Base-by-base conservation (phyloP, 352 stramenopile species). In the Phytophthora palmivora region DNA sequence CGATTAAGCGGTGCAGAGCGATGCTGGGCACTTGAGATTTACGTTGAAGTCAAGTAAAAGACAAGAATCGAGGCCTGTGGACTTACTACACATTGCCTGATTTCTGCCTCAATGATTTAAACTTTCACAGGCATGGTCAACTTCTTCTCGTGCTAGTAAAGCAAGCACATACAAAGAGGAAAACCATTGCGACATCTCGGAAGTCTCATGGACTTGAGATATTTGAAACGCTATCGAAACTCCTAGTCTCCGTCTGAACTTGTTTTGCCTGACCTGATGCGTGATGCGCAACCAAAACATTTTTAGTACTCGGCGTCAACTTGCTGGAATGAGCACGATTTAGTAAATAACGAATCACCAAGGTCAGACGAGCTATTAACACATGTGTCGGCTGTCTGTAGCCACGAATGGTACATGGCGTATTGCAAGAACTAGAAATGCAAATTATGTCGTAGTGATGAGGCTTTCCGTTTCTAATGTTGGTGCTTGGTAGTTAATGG, bases 201-300 rank as follows among this genome's bases (percentile, higher is more conserved):
- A 42, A 74, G 44, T 73, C 41, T 44, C 58, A 73, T 65, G 52
- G 41, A 45, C n/a, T 62, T 59, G 63, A 54, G 62, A 67, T 46
- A 61, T 46, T 66, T 37, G 49, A 70, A 74, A 74, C 66, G 66
- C 19, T 58, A 10, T 46, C 8, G 52, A 74, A 70, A 73, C 64
- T 52, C 39, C 60, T 41, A 9, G 44, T 54, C 46, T 61, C 50
- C 48, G 38, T 51, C 56, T 45, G 47, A 49, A 33, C 36, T 34
- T 19, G 36, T 38, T 44, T 47, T 28, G 56, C 30, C 50, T 49
- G 50, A 24, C 41, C 50, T 50, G 21, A 16, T 2, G n/a, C n/a
- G n/a, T n/a, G n/a, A n/a, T n/a, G 33, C 48, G 41, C 49, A 61
- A 67, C 41, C 58, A 66, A 24, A 50, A 39, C 51, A 54, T 24